Base-by-base conservation (phyloP, 371 early-diverging fungal genomes). In the Mortierella sp. region DNA sequence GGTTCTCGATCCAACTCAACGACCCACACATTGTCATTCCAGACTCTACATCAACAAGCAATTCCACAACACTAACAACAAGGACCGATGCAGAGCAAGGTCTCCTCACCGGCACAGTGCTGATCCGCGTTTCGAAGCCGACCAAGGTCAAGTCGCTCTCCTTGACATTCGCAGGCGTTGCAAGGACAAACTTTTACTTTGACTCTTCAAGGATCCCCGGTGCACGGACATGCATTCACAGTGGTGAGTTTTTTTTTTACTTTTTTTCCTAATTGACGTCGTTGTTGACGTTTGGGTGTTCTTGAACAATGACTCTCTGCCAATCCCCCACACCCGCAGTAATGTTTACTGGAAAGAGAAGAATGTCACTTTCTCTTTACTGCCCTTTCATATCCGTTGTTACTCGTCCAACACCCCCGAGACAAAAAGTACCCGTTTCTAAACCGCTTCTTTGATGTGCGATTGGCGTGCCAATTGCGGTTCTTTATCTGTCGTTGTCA, bases 141-240 rank as follows among this genome's bases (percentile, higher is more conserved):
- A 75, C 84, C 9, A 84, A 84, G 59, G 72, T 80, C 44, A 74
- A 74, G 37, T 84, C 81, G 37, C 48, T 84, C 24, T 59, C 77
- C n/a, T 9, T 84, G 28, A 72, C 59, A 6, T 77, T 84, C 31
- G n/a, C 81, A 10, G 84, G 84, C 4, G 34, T 57, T 37, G 84
- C 81, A 50, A 74, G 76, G 77, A 72, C 84, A 13, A 40, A 69
- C 4, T 80, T 77, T 31, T 69, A 44, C 50, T 78, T 84, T 37
- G 84, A 84, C 37, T 48, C 84, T 2, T 72, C 78, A 2, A 69
- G 54, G 28, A 84, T 84, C 26, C 78, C 77, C 28, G 76, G 81
- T 46, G 75, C 84, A 44, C 77, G 75, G 26, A 70, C 76, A 4
- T 79, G 83, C 34, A 31, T 59, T 16, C 34, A 71, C 21, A 44